Percentiles rank a stretch among this genome's conserved stretches.
These are phyloP conservation scores for Nigrograna mackinnonii DNA, from an alignment of 2,329 filamentous ascomycete genomes.

Conservation along the genomic window DNA sequence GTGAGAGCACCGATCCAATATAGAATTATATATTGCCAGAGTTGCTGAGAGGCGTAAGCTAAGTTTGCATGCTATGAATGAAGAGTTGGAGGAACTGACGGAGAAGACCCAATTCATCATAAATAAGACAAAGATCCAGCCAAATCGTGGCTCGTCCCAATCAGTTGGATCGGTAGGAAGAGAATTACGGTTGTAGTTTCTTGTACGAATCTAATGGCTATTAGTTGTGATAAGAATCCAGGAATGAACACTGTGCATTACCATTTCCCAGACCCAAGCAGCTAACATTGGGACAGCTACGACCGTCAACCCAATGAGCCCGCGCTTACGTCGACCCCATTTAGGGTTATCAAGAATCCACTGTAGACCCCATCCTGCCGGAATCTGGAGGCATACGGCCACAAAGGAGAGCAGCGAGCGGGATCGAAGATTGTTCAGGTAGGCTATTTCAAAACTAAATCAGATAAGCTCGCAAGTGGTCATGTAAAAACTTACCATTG, in stretches of 20 bases:
- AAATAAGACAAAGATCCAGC: slow-evolving; percentile 33
- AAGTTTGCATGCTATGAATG: background rate
- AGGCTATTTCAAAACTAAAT: slow-evolving; percentile 13
- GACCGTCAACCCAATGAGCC: slow-evolving; percentile 26
- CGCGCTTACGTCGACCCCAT: slow-evolving; percentile 32
- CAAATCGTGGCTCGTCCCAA: slow-evolving; percentile 27
- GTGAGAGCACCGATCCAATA: slow-evolving; percentile 36
- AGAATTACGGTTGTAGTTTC: slow-evolving; percentile 29
- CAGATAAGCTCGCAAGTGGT: background rate
- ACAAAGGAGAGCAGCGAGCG: slow-evolving; percentile 31
- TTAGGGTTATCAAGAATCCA: slow-evolving; percentile 28
- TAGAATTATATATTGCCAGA: slow-evolving; percentile 36
- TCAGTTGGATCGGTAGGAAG: slow-evolving; percentile 26
- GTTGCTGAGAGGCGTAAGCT: slow-evolving; percentile 16
- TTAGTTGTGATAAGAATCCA: background rate
- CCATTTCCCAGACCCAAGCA: slow-evolving; percentile 38
- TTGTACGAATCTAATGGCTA: slow-evolving; percentile 24
- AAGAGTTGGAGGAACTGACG: slow-evolving; percentile 3
- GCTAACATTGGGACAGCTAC: slow-evolving; percentile 27
- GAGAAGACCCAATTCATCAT: slow-evolving; percentile 35
- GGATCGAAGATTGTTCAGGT: slow-evolving; percentile 31
- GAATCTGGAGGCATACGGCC: slow-evolving; percentile 31
- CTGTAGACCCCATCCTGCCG: slow-evolving; percentile 33
- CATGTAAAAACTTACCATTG: slow-evolving; percentile 20
- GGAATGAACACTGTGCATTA: slow-evolving; percentile 1